Base-by-base conservation (phyloP, 768 basidiomycete genomes). In the Infundibulicybe gibba region DNA sequence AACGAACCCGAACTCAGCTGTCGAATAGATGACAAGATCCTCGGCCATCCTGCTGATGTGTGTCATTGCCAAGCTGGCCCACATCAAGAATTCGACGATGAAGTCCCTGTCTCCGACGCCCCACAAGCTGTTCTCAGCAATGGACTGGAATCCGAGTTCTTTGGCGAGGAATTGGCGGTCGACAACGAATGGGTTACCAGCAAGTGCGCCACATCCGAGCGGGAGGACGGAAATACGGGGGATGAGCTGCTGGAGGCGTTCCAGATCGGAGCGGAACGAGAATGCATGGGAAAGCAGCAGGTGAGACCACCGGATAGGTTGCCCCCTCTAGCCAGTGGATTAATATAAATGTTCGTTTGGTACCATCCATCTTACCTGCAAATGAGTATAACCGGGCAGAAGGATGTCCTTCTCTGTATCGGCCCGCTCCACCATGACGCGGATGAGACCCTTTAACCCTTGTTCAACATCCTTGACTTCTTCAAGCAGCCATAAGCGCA, bases 301-400 rank as follows among this genome's bases (percentile, higher is more conserved):
- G 67, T 99, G 97, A 0, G 97, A 94, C 97, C 97, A 99, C 52
- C 97, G 85, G 61, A 99, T 95, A 32, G 97, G 97, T 76, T 97
- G 94, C 15, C 87, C 97, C 33, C 97, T 88, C 95, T 99, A 54
- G 11, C 37, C n/a, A 32, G 25, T 34, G 30, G 34, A 49, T 16
- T 14, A 31, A 35, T 34, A 50, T 19, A 34, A 25, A n/a, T 45
- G 21, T 32, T 15, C 25, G 35, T 35, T 40, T 35, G 32, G 32
- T 12, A 37, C 14, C 35, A 41, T 16, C 34, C n/a, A 31, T 54
- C 71, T 42, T 58, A 91, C 94, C 79, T 97, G 94, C 33, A 99
- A 76, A 70, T 99, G 97, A 0, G 97, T 99, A 66, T 98, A 99
- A 5, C 97, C 97, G 13, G 97, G 97, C 58, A 98, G 77, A 39